Evolutionary conservation across 768 basidiomycete species (phyloP).

Genomic region (Pilatotrama ljubarskyi): DNA sequence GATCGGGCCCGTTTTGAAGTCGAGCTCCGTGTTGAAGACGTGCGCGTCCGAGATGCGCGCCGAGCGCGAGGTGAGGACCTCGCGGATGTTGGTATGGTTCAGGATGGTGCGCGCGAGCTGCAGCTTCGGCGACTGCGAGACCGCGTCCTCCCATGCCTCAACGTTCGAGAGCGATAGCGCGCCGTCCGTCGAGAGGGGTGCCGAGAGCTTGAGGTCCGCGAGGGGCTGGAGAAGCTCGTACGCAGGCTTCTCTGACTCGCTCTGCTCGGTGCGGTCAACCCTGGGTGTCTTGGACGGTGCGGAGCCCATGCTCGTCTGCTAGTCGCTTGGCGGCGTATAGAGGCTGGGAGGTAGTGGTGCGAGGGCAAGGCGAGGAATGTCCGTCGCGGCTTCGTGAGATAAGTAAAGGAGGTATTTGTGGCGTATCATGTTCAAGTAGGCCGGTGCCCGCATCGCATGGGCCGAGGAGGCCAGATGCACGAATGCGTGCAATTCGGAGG

Average conservation of each 20-base stretch:
- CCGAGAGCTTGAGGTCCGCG: conserved; percentile 13
- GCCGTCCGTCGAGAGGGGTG: conserved; percentile 56
- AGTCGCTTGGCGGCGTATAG: too few species aligned
- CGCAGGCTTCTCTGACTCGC: conserved; percentile 20
- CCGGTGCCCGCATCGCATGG: not conserved
- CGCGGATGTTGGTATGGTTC: conserved; percentile 63
- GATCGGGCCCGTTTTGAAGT: conserved; percentile 79
- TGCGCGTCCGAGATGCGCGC: conserved; percentile 65
- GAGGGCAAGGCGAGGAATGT: too few species aligned
- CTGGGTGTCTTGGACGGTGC: conserved; percentile 33
- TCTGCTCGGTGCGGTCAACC: conserved; percentile 19
- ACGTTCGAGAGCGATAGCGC: conserved; percentile 59
- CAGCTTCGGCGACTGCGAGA: conserved; percentile 56
- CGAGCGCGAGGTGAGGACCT: conserved; percentile 62
- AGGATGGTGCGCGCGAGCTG: conserved; percentile 78
- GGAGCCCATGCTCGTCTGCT: conserved; percentile 36
- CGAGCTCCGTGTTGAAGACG: conserved; percentile 81
- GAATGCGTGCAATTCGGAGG: not conserved
- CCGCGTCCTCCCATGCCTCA: conserved; percentile 64
- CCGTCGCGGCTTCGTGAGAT: not conserved
- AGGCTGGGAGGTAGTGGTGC: too few species aligned
- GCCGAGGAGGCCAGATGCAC: not conserved
- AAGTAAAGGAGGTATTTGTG: not conserved
- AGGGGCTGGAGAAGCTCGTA: conserved; percentile 19
- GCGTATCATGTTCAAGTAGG: not conserved